Evolutionary conservation across 2,329 filamentous ascomycete species (phyloP).

Genomic region (Emergomyces pasteurianus): DNA sequence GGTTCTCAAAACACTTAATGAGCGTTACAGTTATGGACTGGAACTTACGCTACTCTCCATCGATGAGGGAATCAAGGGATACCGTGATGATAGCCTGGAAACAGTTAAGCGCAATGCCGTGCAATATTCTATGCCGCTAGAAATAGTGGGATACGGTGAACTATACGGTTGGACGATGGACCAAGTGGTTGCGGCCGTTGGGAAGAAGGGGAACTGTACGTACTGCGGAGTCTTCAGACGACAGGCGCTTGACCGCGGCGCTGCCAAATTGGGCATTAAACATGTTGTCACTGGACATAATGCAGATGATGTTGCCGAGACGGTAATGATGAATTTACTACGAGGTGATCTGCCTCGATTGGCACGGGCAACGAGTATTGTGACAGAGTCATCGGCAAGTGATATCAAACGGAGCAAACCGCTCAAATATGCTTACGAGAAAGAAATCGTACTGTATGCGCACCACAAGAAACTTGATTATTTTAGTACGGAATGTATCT

Average conservation of each 20-base stretch:
- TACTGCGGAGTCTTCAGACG: constrained; percentile 95
- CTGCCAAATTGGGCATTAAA: constrained; percentile 71
- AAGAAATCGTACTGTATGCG: constrained; percentile 96
- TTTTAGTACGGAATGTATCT: constrained; percentile 97
- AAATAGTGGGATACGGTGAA: constrained; percentile 85
- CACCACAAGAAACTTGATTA: constrained; percentile 96
- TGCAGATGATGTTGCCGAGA: constrained; percentile 93
- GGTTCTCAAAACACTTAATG: constrained; percentile 87
- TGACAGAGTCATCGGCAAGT: constrained; percentile 64
- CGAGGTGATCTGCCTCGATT: constrained; percentile 80
- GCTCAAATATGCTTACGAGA: constrained; percentile 96
- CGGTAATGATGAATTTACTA: constrained; percentile 92
- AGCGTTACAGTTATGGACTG: constrained; percentile 74
- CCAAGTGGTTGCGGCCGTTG: constrained; percentile 88
- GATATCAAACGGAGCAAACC: constrained; percentile 94
- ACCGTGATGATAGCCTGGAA: constrained; percentile 88
- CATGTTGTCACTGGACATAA: constrained; percentile 98
- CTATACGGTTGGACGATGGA: constrained; percentile 99
- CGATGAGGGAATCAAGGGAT: constrained; percentile 94
- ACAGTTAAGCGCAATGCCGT: constrained; percentile 88
- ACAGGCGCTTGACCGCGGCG: constrained; percentile 85
- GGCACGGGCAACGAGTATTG: constrained; percentile 77
- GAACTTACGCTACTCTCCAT: constrained; percentile 81
- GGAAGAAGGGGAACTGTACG: constrained; percentile 97
- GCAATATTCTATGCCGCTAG: constrained; percentile 83